phyloP scores from a whole-genome alignment of 129 eudicot genomes.

The Rutidosis leptorrhynchoides region DNA sequence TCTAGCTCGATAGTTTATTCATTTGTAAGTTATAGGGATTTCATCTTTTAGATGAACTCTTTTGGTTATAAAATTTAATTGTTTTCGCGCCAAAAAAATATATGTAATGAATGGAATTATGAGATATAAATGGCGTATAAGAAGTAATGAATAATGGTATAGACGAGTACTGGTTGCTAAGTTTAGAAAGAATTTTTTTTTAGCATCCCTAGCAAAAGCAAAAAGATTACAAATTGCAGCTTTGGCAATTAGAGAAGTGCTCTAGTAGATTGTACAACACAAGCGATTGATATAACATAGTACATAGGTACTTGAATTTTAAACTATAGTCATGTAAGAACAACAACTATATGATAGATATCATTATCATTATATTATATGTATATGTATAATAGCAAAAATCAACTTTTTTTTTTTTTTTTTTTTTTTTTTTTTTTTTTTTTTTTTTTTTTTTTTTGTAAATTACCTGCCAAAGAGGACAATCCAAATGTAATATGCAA shows the following conservation, averaged over 20 bases:
- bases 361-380: conserved; percentile 15
- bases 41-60: too few relatives aligned
- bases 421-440: too few relatives aligned
- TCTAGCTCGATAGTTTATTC: too few relatives aligned
- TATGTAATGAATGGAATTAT: background rate
- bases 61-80: too few relatives aligned
- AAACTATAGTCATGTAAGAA: conserved; percentile 43
- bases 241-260: conserved; percentile 72
- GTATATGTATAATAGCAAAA: conserved; percentile 9
- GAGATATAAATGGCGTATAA: background rate
- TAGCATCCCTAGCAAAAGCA: conserved; percentile 98
- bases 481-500: conserved; percentile 75
- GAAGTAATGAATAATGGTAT: background rate
- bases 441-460: too few relatives aligned
- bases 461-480: conserved; percentile 89
- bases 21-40: too few relatives aligned
- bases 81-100: too few relatives aligned
- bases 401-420: background rate
- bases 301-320: conserved; percentile 71
- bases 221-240: conserved; percentile 84
- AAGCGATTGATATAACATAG: conserved; percentile 64
- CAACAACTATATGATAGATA: background rate
- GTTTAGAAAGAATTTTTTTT: background rate
- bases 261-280: conserved; percentile 66
- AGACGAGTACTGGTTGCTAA: conserved; percentile 4